phyloP scores from a whole-genome alignment of 2,329 filamentous ascomycete species.

The Fusarium sp. region DNA sequence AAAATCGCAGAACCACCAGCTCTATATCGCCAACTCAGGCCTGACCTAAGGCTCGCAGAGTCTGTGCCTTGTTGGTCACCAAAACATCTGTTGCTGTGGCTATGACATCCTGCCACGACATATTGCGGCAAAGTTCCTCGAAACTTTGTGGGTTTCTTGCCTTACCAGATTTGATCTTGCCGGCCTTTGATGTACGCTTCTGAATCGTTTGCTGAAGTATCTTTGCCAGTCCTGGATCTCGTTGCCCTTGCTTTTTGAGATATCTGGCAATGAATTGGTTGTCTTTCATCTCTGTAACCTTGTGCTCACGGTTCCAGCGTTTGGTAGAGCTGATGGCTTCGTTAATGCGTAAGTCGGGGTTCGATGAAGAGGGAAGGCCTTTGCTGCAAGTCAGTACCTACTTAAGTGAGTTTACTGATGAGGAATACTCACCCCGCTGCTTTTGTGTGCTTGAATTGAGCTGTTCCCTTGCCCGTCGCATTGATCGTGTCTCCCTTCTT shows the following conservation, averaged over 20 bases:
- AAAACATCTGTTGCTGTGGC: constrained; percentile 52
- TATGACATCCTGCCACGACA: constrained; percentile 55
- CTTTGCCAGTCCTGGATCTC: constrained; percentile 54
- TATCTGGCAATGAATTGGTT: constrained; percentile 52
- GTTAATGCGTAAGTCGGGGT: constrained; percentile 49
- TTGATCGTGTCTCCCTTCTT: constrained; percentile 32
- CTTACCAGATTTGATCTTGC: constrained; percentile 6
- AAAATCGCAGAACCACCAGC: background rate
- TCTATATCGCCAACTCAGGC: background rate
- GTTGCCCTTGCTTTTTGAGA: constrained; percentile 55
- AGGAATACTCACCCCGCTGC: constrained; percentile 23
- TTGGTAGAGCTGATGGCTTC: constrained; percentile 56
- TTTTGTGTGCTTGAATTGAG: background rate
- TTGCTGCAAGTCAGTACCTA: constrained; percentile 15
- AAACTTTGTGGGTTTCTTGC: constrained; percentile 46
- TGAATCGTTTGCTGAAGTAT: constrained; percentile 54
- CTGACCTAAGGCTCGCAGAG: constrained; percentile 42
- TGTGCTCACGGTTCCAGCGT: constrained; percentile 58
- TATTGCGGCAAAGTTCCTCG: constrained; percentile 53
- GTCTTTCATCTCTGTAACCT: constrained; percentile 52
- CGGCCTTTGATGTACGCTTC: constrained; percentile 41
- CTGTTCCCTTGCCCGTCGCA: constrained; percentile 11
- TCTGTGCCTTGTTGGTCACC: constrained; percentile 44
- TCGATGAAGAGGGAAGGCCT: constrained; percentile 8
- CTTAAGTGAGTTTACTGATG: background rate